A percentile compares a stretch with the other conserved stretches of the same genome.
Conservation (phyloP, 2,329 filamentous ascomycete species). For the Pseudodiploospora longispora region DNA sequence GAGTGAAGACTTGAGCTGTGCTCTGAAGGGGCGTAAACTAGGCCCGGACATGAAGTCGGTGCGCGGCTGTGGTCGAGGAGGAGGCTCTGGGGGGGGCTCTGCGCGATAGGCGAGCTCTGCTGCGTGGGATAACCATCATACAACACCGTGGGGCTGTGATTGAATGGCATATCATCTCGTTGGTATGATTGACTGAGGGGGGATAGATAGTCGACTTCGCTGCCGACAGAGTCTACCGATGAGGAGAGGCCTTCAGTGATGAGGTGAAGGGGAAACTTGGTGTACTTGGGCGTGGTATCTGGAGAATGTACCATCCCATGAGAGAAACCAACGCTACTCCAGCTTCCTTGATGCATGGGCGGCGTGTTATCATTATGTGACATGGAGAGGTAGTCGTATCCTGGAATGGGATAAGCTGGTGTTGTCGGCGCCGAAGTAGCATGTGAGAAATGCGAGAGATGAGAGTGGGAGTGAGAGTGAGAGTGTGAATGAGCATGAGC, state of each 20-base stretch:
- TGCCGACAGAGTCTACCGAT: slow-evolving; percentile 52
- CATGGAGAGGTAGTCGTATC: slow-evolving; percentile 45
- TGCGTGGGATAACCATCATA: slow-evolving; percentile 47
- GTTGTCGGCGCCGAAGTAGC: slow-evolving; percentile 37
- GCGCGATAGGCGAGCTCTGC: slow-evolving; percentile 45
- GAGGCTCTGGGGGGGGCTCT: slow-evolving; percentile 47
- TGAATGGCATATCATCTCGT: slow-evolving; percentile 49
- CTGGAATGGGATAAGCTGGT: slow-evolving; percentile 22
- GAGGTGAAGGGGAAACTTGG: slow-evolving; percentile 37
- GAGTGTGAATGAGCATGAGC: not conserved
- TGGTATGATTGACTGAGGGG: slow-evolving; percentile 49
- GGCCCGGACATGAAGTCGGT: slow-evolving; percentile 53
- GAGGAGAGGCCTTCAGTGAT: slow-evolving; percentile 44
- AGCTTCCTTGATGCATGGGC: slow-evolving; percentile 32
- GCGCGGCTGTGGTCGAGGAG: slow-evolving; percentile 48
- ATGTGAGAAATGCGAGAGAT: slow-evolving; percentile 12
- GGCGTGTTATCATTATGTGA: slow-evolving; percentile 37
- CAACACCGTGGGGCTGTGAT: slow-evolving; percentile 47
- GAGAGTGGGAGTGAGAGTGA: slow-evolving; percentile 1
- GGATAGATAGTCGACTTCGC: slow-evolving; percentile 55
- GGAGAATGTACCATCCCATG: slow-evolving; percentile 28
- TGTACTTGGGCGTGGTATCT: slow-evolving; percentile 30
- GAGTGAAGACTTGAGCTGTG: slow-evolving; percentile 52
- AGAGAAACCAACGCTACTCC: slow-evolving; percentile 41
- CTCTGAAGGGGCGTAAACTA: slow-evolving; percentile 53